Evolutionary conservation across 495 filamentous ascomycete species (phyloP).

Genomic region (Tuber borchii): DNA sequence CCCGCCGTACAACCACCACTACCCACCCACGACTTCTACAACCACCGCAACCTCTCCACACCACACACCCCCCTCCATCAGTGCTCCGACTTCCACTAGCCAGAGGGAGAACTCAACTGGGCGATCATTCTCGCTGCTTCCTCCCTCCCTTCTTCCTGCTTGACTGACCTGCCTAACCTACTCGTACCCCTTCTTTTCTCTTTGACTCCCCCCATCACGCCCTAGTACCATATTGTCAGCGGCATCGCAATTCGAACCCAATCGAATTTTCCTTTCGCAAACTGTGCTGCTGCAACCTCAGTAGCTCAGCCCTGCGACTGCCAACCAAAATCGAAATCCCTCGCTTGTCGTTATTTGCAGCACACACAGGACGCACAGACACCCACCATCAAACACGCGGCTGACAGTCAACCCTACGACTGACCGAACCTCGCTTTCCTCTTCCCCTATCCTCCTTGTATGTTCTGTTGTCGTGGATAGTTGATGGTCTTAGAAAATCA

Average conservation of each 20-base stretch:
- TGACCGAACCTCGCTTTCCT: slow-evolving; percentile 24
- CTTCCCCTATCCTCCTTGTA: slow-evolving; percentile 34
- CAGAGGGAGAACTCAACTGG: slow-evolving; percentile 32
- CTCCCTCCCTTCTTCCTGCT: slow-evolving; percentile 17
- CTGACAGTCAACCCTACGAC: slow-evolving; percentile 37
- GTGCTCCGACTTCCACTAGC: slow-evolving; percentile 17
- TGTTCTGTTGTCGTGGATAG: slow-evolving; percentile 37
- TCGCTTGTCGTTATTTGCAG: slow-evolving; percentile 35
- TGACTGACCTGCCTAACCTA: slow-evolving; percentile 30
- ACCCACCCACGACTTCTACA: slow-evolving; percentile 16
- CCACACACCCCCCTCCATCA: slow-evolving; percentile 13
- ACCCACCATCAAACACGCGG: slow-evolving; percentile 29
- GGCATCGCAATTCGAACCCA: slow-evolving; percentile 38
- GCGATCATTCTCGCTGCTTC: slow-evolving; percentile 28
- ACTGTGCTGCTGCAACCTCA: slow-evolving; percentile 32
- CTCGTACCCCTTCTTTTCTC: slow-evolving; percentile 19
- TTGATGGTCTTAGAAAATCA: slow-evolving; percentile 31
- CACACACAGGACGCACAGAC: slow-evolving; percentile 33
- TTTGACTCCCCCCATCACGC: slow-evolving; percentile 31
- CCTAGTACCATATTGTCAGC: slow-evolving; percentile 29
- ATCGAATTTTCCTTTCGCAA: slow-evolving; percentile 35
- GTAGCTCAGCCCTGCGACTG: slow-evolving; percentile 34
- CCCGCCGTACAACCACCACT: not conserved
- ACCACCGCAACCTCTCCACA: slow-evolving; percentile 16
- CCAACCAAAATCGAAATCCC: slow-evolving; percentile 35